Percentiles rank a stretch among this genome's conserved stretches.
phyloP scores from a whole-genome alignment of 176 grass and related monocot genomes.

The Sorghum bicolor region DNA sequence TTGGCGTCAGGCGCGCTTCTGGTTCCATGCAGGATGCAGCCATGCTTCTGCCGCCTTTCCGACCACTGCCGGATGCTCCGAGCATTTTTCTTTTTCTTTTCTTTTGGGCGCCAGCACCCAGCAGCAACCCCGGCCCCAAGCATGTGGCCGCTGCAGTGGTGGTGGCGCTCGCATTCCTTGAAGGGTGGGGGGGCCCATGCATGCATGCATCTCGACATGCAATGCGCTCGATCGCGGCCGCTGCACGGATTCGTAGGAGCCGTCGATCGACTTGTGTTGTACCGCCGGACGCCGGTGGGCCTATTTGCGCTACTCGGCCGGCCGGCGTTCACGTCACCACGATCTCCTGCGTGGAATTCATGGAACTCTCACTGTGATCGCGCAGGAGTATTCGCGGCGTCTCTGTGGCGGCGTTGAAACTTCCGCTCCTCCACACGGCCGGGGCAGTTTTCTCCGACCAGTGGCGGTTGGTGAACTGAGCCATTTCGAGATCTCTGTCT shows the following conservation, averaged over 20 bases:
- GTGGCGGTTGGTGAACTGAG: background rate
- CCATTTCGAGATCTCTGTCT: slow-evolving; percentile 4
- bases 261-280: no score
- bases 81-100: background rate
- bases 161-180: background rate
- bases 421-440: background rate
- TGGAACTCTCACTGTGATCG: background rate
- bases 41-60: background rate
- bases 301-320: no score
- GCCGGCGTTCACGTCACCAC: background rate
- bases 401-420: background rate
- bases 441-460: background rate
- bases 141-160: slow-evolving; percentile 4
- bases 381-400: background rate
- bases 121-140: background rate
- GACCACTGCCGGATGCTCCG: slow-evolving; percentile 2
- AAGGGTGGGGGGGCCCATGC: background rate
- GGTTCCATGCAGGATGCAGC: background rate
- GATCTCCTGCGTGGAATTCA: background rate
- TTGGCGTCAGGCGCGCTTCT: background rate
- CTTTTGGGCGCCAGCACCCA: slow-evolving; percentile 15
- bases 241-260: no score
- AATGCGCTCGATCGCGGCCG: no score
- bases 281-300: background rate
- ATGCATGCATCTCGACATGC: background rate